Base-by-base conservation (phyloP, 306 rosid genomes). In the Lablab purpureus region DNA sequence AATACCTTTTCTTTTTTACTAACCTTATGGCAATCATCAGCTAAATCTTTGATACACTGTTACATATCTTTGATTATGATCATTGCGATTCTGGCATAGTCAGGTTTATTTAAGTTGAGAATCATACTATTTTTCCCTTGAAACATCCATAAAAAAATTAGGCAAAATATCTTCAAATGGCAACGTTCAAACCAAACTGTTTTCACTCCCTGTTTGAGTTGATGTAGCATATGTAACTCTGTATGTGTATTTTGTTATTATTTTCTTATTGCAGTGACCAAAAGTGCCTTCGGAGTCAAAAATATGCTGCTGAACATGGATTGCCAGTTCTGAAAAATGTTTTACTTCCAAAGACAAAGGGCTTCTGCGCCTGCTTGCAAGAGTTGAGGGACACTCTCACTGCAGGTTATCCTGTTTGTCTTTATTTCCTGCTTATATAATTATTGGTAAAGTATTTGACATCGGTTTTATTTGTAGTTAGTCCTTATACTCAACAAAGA, bases 341-440 rank as follows among this genome's bases (percentile, higher is more conserved):
- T 75, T 78, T 92, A 71, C 91, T 90, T 85, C 97, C 97, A 5
- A 92, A 77, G 89, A 86, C 97, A 55, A 92, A 82, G 80, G 97
- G 97, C 19, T 92, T 92, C 82, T 86, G 78, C 52, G 67, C 92
- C 40, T 90, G 93, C 80, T 80, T 92, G 81, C 88, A 90, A 70
- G 91, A 85, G 55, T 71, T 90, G 46, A 83, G 88, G 70, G 86
- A 62, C 58, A 85, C 91, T 81, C 84, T 92, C 37, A 81, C 80
- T 84, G 90, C 95, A 90, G 97, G 97, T 92, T 81, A 8, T 22
- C 66, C 37, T 30, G 23, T 46, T 67, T 73, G 17, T 58, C 76
- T 81, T 14, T 73, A 5, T 25, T 74, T 63, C 36, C 51, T 63
- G 27, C 37, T 15, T 30, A 41, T 82, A 30, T 70, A 46, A 27